Evolutionary conservation across 2,329 filamentous ascomycete species (phyloP), one percentile per base, ranked within the genome.

Genomic region (Aaosphaeria pasadenensis): DNA sequence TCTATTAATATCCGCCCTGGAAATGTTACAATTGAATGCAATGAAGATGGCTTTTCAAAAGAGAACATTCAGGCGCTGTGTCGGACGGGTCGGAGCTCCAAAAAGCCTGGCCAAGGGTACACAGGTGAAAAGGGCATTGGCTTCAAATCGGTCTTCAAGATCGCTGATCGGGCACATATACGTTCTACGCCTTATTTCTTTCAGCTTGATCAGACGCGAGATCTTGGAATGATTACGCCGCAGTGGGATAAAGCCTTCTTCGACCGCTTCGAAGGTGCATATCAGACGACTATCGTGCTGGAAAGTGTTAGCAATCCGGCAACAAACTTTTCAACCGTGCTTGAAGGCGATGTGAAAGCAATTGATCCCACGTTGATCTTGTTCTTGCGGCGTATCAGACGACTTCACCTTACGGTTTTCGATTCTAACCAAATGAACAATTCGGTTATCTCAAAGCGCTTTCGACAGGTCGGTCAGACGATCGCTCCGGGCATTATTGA

Each of bases 41-140:
- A 80, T 44, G 77, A 52, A 35, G 39, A 46, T n/a, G 50, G 50
- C 7, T 52, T 52, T 30, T 59, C 0, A 42, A 57, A 5, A 51
- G 57, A 1, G 17, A 72, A 81, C 40, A 58, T 81, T 4, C 41
- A 43, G 2, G 76, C 78, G 0, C 75, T 81, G 17, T 81, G 77
- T 53, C 45, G 56, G 1, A 64, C 78, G 1, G 72, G 73, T 0
- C 44, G 72, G 11, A 80, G 77, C 53, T 74, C 77, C 4, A 80
- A 52, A 32, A 13, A 13, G 9, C 33, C 33, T 4, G 40, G 43
- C 1, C 5, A 24, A 17, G 30, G 5, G 6, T 60, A 57, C 50
- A 64, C 66, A 33, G 65, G 66, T 1, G 64, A 68, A 33, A 71
- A 69, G 44, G 67, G 66, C 0, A 63, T 70, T 46, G 67, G 67